Conservation (phyloP, 805 yeast species). For the Myxozyma lipomycoides region DNA sequence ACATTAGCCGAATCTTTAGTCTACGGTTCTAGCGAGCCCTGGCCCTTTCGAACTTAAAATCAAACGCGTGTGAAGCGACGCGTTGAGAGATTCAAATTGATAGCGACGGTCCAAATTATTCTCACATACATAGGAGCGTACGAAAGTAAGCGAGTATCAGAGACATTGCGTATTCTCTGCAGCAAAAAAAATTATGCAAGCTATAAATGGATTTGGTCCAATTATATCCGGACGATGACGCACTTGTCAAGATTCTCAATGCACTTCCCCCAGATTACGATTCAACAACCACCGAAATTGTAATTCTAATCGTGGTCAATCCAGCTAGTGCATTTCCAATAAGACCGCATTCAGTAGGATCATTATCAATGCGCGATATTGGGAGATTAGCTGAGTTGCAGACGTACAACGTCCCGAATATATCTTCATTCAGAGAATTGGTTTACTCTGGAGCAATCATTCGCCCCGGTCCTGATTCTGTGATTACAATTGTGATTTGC, state of each 20-base stretch:
- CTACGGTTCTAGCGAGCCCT: too few relatives aligned
- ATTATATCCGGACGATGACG: not conserved
- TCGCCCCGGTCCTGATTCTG: not conserved
- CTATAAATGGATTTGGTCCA: not conserved
- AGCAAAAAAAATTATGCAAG: too few relatives aligned
- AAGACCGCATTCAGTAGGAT: slow-evolving; percentile 1
- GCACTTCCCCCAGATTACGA: not conserved
- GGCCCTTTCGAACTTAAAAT: too few relatives aligned
- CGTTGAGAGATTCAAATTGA: too few relatives aligned
- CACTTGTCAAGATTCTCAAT: not conserved
- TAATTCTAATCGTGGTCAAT: not conserved
- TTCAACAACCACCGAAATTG: not conserved
- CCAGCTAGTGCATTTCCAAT: slow-evolving; percentile 1
- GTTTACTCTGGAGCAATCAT: not conserved
- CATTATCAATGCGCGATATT: not conserved
- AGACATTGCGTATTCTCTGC: too few relatives aligned
- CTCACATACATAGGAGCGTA: too few relatives aligned
- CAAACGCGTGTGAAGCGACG: too few relatives aligned
- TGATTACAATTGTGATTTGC: not conserved
- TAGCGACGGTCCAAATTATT: too few relatives aligned
- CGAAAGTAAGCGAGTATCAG: too few relatives aligned
- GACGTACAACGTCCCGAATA: not conserved
- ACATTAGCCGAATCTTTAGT: too few relatives aligned
- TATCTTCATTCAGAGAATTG: not conserved
- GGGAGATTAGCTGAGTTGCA: not conserved